phyloP scores from a whole-genome alignment of 169 alveolate species.

The Plasmodium inui region DNA sequence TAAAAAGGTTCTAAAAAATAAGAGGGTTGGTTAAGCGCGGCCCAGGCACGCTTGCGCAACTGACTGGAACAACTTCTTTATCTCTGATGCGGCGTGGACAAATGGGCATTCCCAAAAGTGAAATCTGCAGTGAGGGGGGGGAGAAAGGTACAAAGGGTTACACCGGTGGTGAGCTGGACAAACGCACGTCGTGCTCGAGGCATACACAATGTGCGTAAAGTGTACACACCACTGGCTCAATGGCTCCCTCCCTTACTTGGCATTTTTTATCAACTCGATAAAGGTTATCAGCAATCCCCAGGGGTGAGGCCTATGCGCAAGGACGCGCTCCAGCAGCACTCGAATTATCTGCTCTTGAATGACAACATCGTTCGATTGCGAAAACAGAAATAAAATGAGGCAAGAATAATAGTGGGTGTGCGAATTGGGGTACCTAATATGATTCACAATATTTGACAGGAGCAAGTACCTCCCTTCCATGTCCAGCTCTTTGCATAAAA shows the following conservation, averaged over 20 bases:
- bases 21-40: conserved; percentile 8
- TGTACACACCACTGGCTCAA: not conserved
- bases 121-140: conserved; percentile 19
- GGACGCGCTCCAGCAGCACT: conserved; percentile 91
- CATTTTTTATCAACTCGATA: conserved; percentile 88
- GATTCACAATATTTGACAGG: conserved; percentile 94
- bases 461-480: conserved; percentile 89
- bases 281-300: conserved; percentile 96
- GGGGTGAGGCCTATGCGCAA: conserved; percentile 95
- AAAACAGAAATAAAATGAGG: conserved; percentile 80
- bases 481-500: conserved; percentile 87
- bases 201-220: not conserved
- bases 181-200: not conserved
- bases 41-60: conserved; percentile 83
- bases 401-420: conserved; percentile 95
- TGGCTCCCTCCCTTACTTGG: conserved; percentile 79
- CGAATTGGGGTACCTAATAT: conserved; percentile 96
- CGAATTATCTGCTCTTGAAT: conserved; percentile 94
- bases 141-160: not conserved
- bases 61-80: conserved; percentile 82
- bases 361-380: conserved; percentile 87
- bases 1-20: conserved; percentile 37
- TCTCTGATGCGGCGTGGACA: conserved; percentile 80
- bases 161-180: not conserved
- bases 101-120: conserved; percentile 85